Base-by-base conservation (phyloP, 2,329 filamentous ascomycete species). In the Fusarium ambrosium region DNA sequence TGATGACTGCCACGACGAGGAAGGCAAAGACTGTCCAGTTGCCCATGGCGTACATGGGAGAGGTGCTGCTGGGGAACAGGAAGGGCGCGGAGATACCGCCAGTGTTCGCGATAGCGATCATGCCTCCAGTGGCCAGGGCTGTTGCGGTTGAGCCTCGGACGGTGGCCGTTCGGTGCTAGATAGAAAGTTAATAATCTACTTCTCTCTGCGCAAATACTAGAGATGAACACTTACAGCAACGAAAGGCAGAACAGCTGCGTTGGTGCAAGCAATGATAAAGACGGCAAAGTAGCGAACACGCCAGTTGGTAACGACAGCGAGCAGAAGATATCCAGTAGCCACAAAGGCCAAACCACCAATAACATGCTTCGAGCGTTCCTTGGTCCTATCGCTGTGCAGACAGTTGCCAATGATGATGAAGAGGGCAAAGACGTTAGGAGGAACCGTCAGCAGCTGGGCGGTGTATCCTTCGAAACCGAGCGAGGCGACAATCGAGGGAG, bases 361-460 rank as follows among this genome's bases (percentile, higher is more conserved):
- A 45, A 81, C 70, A 65, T 81, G 80, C 58, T 79, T 76, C 5
- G 80, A 81, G 3, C 80, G 77, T 69, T 81, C 80, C 68, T 74
- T 80, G 10, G 80, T 81, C 66, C 56, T 74, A 37, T 81, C 80
- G 22, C 80, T 81, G 9, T 81, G 80, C 48, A 81, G 68, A 62
- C 80, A 81, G 53, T 79, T 75, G 20, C 81, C 77, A 6, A 83
- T 70, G 10, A 81, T 79, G 61, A 83, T 71, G 32, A 83, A 79
- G 11, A 84, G 78, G 13, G 81, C 80, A 60, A 82, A 79, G 29
- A 83, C 81, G 27, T 84, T 83, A 3, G 82, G 82, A 4, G 82
- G 82, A 1, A 84, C 81, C 2, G 81, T 83, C 22, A 83, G 72
- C 4, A 84, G 73, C 66, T 84, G 82, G 4, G 81, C 82, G n/a